phyloP scores from a whole-genome alignment of 108 stramenopile genomes.

The Pseudonitzschia multiseries region DNA sequence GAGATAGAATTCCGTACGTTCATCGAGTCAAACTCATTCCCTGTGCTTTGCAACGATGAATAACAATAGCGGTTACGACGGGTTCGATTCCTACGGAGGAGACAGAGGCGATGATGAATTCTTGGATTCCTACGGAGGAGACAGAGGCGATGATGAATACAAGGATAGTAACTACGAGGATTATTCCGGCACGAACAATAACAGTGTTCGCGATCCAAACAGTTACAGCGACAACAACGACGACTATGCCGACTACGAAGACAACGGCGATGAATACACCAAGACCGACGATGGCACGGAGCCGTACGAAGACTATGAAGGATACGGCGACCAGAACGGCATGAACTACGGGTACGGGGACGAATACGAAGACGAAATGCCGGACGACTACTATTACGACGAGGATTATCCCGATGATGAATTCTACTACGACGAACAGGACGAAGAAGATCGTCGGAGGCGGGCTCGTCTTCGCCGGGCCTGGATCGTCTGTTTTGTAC shows the following conservation, averaged over 20 bases:
- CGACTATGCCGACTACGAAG: not conserved
- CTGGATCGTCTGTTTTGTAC: slow-evolving; percentile 33
- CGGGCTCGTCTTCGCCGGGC: slow-evolving; percentile 34
- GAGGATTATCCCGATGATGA: slow-evolving; percentile 22
- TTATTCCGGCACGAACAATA: not conserved
- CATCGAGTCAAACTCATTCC: too few species aligned
- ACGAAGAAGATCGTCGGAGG: slow-evolving; percentile 34
- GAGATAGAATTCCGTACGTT: too few species aligned
- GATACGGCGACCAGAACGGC: slow-evolving; percentile 1
- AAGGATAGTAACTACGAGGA: not conserved
- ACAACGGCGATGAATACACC: not conserved
- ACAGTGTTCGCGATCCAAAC: not conserved
- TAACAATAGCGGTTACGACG: not conserved
- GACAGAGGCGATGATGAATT: not conserved
- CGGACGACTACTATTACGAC: slow-evolving; percentile 24
- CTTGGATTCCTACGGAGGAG: not conserved
- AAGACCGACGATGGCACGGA: not conserved
- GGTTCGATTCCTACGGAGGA: slow-evolving; percentile 4
- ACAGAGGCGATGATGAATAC: not conserved
- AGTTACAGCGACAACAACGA: not conserved
- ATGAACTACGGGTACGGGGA: not conserved
- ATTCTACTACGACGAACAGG: slow-evolving; percentile 33
- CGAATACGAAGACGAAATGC: slow-evolving; percentile 17
- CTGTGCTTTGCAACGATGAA: not conserved
- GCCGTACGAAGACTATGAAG: slow-evolving; percentile 11